A percentile compares a stretch with the other conserved stretches of the same genome.
Evolutionary conservation across 75 land plant genomes (phyloP).

Genomic region (Sequoiadendron giganteum): DNA sequence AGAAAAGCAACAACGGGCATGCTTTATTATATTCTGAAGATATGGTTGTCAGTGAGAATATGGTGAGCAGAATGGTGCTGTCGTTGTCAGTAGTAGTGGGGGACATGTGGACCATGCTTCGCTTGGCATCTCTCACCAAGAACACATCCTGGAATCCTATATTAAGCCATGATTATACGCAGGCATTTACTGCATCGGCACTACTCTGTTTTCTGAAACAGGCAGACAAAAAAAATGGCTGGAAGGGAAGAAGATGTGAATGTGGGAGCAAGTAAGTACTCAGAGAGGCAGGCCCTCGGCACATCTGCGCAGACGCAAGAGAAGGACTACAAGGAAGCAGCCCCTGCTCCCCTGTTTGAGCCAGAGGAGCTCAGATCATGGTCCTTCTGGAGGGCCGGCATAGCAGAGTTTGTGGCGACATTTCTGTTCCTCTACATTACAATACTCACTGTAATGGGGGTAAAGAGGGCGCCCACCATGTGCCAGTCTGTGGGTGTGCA

Average conservation of each 20-base stretch:
- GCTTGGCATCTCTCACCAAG: not conserved
- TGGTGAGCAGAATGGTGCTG: not conserved
- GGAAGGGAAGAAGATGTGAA: slow-evolving; percentile 46
- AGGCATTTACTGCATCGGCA: not conserved
- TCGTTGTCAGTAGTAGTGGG: not conserved
- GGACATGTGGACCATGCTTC: not conserved
- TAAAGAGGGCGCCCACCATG: slow-evolving; percentile 6
- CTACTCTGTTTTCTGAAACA: not conserved
- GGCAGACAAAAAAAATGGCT: slow-evolving; percentile 26
- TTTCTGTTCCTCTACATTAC: slow-evolving; percentile 49
- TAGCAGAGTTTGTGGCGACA: slow-evolving; percentile 47
- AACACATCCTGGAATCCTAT: not conserved
- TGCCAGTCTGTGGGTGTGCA: slow-evolving; percentile 29
- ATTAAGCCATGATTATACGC: not conserved
- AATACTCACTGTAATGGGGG: slow-evolving; percentile 41
- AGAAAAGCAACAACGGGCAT: no score
- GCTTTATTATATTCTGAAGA: no score
- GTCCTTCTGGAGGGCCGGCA: slow-evolving; percentile 59
- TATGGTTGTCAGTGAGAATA: no score
- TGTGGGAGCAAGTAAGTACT: slow-evolving; percentile 48
- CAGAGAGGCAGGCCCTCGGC: slow-evolving; percentile 40
- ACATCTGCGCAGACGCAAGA: slow-evolving; percentile 30
- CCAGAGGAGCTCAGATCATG: slow-evolving; percentile 30
- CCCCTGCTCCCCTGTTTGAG: slow-evolving; percentile 32
- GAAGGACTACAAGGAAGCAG: slow-evolving; percentile 37